These are phyloP conservation scores for Amaranthus cruentus DNA, from an alignment of 148 eudicot species.

Conservation along the genomic window DNA sequence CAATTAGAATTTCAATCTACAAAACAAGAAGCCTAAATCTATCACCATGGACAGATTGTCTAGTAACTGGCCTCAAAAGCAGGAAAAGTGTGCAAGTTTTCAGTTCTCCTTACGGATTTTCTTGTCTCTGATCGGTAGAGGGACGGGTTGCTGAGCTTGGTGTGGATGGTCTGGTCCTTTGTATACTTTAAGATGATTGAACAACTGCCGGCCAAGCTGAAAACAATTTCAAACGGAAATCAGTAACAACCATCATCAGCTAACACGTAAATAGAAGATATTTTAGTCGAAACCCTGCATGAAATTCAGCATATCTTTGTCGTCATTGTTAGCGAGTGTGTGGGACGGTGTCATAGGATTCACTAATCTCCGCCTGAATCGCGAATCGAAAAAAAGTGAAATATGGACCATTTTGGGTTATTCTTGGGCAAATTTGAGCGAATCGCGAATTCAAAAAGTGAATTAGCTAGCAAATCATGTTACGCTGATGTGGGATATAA, in stretches of 20 bases:
- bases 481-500: background rate
- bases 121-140: slow-evolving; percentile 78
- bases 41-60: background rate
- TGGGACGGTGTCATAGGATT: too few relatives aligned
- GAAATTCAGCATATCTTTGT: too few relatives aligned
- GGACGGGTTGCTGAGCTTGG: slow-evolving; percentile 77
- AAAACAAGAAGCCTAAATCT: slow-evolving; percentile 2
- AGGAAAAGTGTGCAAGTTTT: background rate
- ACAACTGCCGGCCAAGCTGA: slow-evolving; percentile 84
- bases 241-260: background rate
- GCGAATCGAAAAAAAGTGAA: too few relatives aligned
- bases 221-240: background rate
- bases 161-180: slow-evolving; percentile 59
- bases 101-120: slow-evolving; percentile 59
- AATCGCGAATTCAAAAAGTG: too few relatives aligned
- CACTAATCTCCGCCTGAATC: too few relatives aligned
- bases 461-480: too few relatives aligned
- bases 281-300: background rate
- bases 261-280: background rate
- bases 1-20: slow-evolving; percentile 19
- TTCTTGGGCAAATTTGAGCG: too few relatives aligned
- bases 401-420: too few relatives aligned
- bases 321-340: too few relatives aligned
- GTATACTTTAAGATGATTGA: slow-evolving; percentile 94
- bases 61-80: background rate